These are phyloP conservation scores for Pythium sp. DNA, from an alignment of 352 stramenopile species.

Conservation along the genomic window DNA sequence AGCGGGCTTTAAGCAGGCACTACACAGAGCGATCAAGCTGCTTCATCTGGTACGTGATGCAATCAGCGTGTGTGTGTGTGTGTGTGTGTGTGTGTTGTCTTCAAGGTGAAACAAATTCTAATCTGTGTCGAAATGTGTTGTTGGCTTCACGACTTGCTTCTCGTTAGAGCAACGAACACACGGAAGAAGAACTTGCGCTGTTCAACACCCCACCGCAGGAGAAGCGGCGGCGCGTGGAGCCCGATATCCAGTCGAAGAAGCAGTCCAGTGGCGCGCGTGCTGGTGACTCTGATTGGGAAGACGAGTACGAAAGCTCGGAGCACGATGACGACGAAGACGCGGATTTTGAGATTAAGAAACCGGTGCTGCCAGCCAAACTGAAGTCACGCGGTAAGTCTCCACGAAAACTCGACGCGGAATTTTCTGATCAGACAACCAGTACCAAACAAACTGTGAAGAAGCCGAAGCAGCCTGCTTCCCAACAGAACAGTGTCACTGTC, in stretches of 20 bases:
- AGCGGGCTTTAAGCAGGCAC: slow-evolving; percentile 26
- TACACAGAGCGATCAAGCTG: slow-evolving; percentile 33
- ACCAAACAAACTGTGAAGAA: background rate
- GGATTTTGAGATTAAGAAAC: slow-evolving; percentile 8
- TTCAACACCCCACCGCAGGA: slow-evolving; percentile 30
- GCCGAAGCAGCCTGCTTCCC: background rate
- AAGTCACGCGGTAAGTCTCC: background rate
- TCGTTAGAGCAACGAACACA: slow-evolving; percentile 26
- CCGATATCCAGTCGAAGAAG: slow-evolving; percentile 4
- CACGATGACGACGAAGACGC: slow-evolving; percentile 9
- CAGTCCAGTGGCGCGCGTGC: slow-evolving; percentile 15
- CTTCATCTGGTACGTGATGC: slow-evolving; percentile 41
- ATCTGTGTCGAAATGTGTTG: background rate
- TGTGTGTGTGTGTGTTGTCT: background rate
- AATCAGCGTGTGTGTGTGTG: background rate
- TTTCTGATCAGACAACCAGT: background rate
- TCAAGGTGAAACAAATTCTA: background rate
- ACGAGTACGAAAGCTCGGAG: slow-evolving; percentile 12
- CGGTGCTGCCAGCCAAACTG: background rate
- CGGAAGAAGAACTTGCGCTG: slow-evolving; percentile 31
- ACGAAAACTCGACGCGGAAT: background rate
- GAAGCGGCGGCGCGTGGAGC: slow-evolving; percentile 34
- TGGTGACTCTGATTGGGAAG: slow-evolving; percentile 12
- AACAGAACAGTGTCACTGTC: background rate
- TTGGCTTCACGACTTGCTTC: background rate